phyloP scores from a whole-genome alignment of 148 eudicot genomes.

The Suaeda aralocaspica region DNA sequence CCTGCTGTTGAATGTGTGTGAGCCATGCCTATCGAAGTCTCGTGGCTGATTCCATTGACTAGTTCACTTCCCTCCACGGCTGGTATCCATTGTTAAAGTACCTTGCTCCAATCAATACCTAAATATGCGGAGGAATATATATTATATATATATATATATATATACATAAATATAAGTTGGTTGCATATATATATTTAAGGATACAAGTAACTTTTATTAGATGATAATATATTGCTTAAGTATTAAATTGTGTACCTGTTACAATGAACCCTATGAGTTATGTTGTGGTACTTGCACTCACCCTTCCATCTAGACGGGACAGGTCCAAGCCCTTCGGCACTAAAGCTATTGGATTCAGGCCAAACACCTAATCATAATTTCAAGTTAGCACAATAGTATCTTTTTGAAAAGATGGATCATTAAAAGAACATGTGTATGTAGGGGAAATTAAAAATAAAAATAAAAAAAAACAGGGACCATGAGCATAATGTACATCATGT shows the following conservation, averaged over 20 bases:
- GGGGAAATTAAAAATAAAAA: too few relatives aligned
- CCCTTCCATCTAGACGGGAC: slow-evolving; percentile 74
- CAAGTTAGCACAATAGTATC: neutral
- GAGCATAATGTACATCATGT: too few relatives aligned
- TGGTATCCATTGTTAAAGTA: slow-evolving; percentile 40
- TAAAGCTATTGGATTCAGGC: slow-evolving; percentile 64
- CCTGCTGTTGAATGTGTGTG: slow-evolving; percentile 66
- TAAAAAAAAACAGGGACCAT: too few relatives aligned
- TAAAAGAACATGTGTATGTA: too few relatives aligned
- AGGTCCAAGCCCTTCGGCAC: slow-evolving; percentile 35
- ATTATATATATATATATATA: too few relatives aligned
- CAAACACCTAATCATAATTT: slow-evolving; percentile 41
- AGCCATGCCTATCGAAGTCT: slow-evolving; percentile 55
- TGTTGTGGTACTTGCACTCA: slow-evolving; percentile 26
- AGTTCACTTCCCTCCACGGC: slow-evolving; percentile 6
- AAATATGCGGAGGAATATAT: too few relatives aligned
- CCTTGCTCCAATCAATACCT: slow-evolving; percentile 64
- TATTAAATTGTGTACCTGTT: slow-evolving; percentile 35
- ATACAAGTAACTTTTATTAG: too few relatives aligned
- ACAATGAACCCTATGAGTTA: slow-evolving; percentile 27
- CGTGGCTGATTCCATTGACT: slow-evolving; percentile 31
- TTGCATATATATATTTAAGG: too few relatives aligned
- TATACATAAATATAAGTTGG: too few relatives aligned
- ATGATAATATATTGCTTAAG: too few relatives aligned
- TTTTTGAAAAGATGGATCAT: too few relatives aligned